Evolutionary conservation across 371 early-diverging fungal species (phyloP).

Genomic region (Saksenaea vasiformis): DNA sequence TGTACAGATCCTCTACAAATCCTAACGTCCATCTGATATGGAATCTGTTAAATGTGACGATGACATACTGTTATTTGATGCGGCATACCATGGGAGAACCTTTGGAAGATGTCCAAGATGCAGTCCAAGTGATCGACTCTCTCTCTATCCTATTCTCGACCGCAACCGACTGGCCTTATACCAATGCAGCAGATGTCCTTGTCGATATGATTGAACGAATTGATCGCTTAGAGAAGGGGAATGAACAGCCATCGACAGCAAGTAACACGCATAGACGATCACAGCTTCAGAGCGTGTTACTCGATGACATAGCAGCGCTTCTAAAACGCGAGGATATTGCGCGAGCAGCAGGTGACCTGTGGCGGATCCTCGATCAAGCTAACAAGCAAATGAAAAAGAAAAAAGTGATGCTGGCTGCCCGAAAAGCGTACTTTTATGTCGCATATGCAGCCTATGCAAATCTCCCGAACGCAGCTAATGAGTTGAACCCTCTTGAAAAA

Average conservation of each 20-base stretch:
- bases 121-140: constrained; percentile 7
- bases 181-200: constrained; percentile 18
- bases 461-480: background rate
- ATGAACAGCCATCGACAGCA: background rate
- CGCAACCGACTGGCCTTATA: constrained; percentile 20
- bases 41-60: constrained; percentile 29
- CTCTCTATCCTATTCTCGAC: constrained; percentile 29
- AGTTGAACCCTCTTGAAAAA: background rate
- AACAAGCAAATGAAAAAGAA: constrained; percentile 9
- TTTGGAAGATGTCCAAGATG: constrained; percentile 23
- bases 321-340: constrained; percentile 1
- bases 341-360: constrained; percentile 28
- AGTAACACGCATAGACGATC: constrained; percentile 7
- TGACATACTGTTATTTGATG: constrained; percentile 41
- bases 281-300: constrained; percentile 18
- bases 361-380: constrained; percentile 21
- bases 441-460: constrained; percentile 15
- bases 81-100: constrained; percentile 36
- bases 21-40: constrained; percentile 23
- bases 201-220: constrained; percentile 21
- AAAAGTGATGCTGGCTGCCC: constrained; percentile 13
- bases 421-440: constrained; percentile 34
- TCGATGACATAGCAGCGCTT: constrained; percentile 20
- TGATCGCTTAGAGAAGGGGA: constrained; percentile 7
- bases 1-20: constrained; percentile 14